These are phyloP conservation scores for Capsicum chinense DNA, from an alignment of 257 asterid species.

Conservation along the genomic window DNA sequence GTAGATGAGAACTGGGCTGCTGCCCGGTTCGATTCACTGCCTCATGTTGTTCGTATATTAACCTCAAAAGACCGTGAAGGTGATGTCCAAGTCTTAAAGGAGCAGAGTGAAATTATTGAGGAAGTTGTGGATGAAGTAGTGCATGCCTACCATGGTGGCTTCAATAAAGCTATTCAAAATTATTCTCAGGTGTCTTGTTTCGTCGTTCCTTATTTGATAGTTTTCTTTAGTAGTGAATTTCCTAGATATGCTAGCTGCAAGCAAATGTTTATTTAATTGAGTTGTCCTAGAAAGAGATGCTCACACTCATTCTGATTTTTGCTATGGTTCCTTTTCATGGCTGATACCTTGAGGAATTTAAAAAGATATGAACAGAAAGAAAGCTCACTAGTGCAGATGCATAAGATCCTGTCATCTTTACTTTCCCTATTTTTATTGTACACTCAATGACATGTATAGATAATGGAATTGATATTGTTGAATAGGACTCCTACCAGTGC, in stretches of 20 bases:
- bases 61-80: constrained; percentile 98
- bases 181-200: constrained; percentile 86
- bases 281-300: background rate
- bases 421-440: constrained; percentile 16
- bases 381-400: constrained; percentile 13
- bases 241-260: constrained; percentile 26
- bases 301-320: background rate
- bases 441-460: background rate
- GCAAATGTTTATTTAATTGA: background rate
- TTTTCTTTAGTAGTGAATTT: constrained; percentile 33
- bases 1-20: constrained; percentile 96
- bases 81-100: constrained; percentile 80
- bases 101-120: constrained; percentile 92
- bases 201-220: constrained; percentile 26
- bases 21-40: constrained; percentile 96
- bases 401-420: constrained; percentile 12
- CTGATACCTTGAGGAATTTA: background rate
- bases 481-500: constrained; percentile 6
- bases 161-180: constrained; percentile 98
- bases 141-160: constrained; percentile 97
- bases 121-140: constrained; percentile 99
- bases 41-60: constrained; percentile 96
- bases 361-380: constrained; percentile 4
- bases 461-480: constrained; percentile 9
- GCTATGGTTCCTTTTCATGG: background rate